A percentile compares a stretch with the other conserved stretches of the same genome.
phyloP scores from a whole-genome alignment of 179 eudicot species.

The Corrigiola litoralis region DNA sequence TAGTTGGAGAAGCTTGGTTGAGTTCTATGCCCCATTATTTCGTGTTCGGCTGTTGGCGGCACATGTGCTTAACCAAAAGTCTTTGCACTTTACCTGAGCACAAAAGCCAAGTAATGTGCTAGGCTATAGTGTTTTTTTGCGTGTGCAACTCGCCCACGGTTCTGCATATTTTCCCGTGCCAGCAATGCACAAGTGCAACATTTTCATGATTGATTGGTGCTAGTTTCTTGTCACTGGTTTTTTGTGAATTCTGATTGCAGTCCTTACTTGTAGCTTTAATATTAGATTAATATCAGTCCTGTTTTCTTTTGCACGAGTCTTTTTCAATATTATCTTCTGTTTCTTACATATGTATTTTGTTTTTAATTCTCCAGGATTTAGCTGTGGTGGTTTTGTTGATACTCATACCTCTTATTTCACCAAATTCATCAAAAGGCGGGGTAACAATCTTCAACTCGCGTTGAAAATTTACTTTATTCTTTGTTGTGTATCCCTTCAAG shows the following conservation, averaged over 20 bases:
- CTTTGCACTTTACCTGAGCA: neutral
- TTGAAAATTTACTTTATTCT: neutral
- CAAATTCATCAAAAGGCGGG: constrained; percentile 99
- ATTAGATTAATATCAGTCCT: neutral
- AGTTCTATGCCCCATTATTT: neutral
- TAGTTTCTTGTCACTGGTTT: constrained; percentile 6
- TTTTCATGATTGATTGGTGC: neutral
- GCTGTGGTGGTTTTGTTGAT: constrained; percentile 98
- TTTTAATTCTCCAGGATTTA: constrained; percentile 59
- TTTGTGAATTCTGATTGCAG: neutral
- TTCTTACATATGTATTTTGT: neutral
- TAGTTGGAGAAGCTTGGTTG: neutral
- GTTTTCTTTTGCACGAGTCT: neutral
- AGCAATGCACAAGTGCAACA: neutral
- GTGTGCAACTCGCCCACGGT: neutral
- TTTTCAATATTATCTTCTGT: constrained; percentile 3
- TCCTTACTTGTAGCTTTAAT: neutral
- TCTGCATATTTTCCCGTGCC: neutral
- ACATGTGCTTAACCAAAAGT: neutral
- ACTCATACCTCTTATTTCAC: constrained; percentile 96
- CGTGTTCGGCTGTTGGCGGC: neutral
- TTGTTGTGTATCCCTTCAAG: neutral
- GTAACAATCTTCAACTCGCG: constrained; percentile 40
- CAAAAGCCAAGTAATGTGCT: neutral
- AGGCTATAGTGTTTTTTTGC: neutral